Base-by-base conservation (phyloP, 805 yeast genomes). In the Priceomyces fermenticarens region DNA sequence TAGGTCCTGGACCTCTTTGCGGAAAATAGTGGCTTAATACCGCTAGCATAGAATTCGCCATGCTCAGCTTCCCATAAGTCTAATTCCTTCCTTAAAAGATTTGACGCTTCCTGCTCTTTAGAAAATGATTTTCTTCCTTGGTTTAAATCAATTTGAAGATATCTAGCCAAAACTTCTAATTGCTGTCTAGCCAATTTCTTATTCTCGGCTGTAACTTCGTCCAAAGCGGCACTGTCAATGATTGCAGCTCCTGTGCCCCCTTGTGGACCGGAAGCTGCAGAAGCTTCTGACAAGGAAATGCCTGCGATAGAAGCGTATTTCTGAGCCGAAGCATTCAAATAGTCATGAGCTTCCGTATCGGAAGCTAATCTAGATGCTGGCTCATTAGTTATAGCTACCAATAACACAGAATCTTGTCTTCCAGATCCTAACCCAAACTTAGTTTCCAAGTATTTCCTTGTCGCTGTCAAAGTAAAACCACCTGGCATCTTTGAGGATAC, bases 401-500 rank as follows among this genome's bases (percentile, higher is more conserved):
- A 75, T 58, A 93, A 74, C 30, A 84, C 89, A 36, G 95, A 78
- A 63, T 93, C 98, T 73, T 91, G 98, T 75, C 98, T 84, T 55
- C 97, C 97, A 35, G 86, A 47, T 51, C 86, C 95, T 55, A 93
- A 78, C 53, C 99, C 99, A 87, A 87, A 93, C 66, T 91, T 81
- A 34, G 90, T 62, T 71, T 86, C 90, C 63, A 93, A 79, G 70
- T 93, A 87, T 66, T 90, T 88, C 75, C 97, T 85, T 39, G 96
- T 95, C 49, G 78, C 73, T 47, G 97, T 84, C 54, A 91, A 83
- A 36, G 95, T 85, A 70, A 91, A 93, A 14, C 99, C 99, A 78
- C 99, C 99, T 40, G 99, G 98, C 98, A 93, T 93, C 74, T 93
- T 93, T 23, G 97, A 85, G 9, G 98, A 83, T 74, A 90, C 85